phyloP scores from a whole-genome alignment of 768 basidiomycete genomes.

The Russula sp. region DNA sequence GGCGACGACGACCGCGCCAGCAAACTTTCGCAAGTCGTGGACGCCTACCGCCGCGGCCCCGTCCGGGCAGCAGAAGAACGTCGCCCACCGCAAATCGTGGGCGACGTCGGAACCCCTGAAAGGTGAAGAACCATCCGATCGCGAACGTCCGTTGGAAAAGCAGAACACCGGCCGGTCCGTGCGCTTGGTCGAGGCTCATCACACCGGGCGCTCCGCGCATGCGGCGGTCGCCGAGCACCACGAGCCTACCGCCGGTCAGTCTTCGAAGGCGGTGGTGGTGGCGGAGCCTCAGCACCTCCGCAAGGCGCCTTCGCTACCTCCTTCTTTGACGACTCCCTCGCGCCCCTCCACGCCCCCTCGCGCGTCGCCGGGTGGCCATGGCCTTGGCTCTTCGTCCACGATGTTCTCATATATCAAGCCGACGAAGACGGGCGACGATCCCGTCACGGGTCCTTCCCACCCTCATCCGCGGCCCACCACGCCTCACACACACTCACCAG shows the following conservation, averaged over 20 bases:
- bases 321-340: slow-evolving; percentile 15
- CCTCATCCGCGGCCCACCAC: slow-evolving; percentile 26
- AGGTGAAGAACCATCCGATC: not conserved
- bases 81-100: slow-evolving; percentile 18
- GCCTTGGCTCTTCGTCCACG: slow-evolving; percentile 67
- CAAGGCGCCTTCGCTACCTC: slow-evolving; percentile 10
- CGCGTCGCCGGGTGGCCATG: slow-evolving; percentile 16
- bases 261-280: not conserved
- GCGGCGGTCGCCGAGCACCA: not conserved
- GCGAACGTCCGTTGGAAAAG: slow-evolving; percentile 1
- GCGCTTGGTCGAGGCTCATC: slow-evolving; percentile 5
- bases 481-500: slow-evolving; percentile 16
- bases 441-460: slow-evolving; percentile 25
- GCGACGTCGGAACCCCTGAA: slow-evolving; percentile 7
- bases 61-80: not conserved
- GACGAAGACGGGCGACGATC: slow-evolving; percentile 42
- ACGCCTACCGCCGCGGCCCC: slow-evolving; percentile 2
- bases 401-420: slow-evolving; percentile 60
- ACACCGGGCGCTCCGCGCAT: slow-evolving; percentile 4
- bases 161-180: not conserved
- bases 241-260: not conserved
- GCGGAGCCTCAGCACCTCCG: slow-evolving; percentile 4
- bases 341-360: slow-evolving; percentile 1
- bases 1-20: not conserved
- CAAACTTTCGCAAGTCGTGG: slow-evolving; percentile 18